Conservation (phyloP, 2,329 filamentous ascomycete species). For the Zopfia rhizophila region DNA sequence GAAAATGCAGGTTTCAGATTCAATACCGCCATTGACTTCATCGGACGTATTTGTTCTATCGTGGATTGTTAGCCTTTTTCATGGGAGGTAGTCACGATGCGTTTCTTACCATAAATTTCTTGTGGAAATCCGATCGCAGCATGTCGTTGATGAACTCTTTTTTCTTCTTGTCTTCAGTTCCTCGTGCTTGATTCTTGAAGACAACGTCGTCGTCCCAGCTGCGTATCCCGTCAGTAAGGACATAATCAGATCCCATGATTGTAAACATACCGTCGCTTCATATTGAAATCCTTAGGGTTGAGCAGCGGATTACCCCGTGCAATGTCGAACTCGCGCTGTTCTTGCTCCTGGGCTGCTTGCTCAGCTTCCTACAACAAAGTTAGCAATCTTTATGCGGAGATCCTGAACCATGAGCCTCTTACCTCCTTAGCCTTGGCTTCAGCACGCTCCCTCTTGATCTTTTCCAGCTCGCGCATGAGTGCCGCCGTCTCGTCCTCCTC, state of each 20-base stretch:
- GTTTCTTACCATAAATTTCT: constrained; percentile 83
- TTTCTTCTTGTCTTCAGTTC: constrained; percentile 89
- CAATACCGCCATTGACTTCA: constrained; percentile 32
- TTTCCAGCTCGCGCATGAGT: constrained; percentile 90
- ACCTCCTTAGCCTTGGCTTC: constrained; percentile 82
- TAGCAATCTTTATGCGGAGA: constrained; percentile 8
- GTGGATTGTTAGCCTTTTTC: constrained; percentile 21
- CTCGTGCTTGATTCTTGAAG: constrained; percentile 97
- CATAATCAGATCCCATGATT: not conserved
- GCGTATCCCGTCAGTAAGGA: constrained; percentile 19
- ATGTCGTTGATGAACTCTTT: constrained; percentile 99
- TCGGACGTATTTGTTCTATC: constrained; percentile 51
- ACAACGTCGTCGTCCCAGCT: constrained; percentile 99
- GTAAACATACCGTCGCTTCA: constrained; percentile 74
- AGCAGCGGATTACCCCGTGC: constrained; percentile 92
- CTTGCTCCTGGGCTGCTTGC: constrained; percentile 81
- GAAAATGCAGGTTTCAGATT: constrained; percentile 31
- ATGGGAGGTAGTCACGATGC: constrained; percentile 11
- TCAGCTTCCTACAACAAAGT: constrained; percentile 72
- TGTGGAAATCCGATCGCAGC: constrained; percentile 95
- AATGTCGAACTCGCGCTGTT: constrained; percentile 86
- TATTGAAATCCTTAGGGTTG: constrained; percentile 86
- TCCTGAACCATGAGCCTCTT: constrained; percentile 1
- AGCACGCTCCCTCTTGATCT: constrained; percentile 87
- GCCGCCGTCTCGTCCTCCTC: constrained; percentile 86